Base-by-base conservation (phyloP, 257 asterid genomes). In the Solanum pimpinellifolium region DNA sequence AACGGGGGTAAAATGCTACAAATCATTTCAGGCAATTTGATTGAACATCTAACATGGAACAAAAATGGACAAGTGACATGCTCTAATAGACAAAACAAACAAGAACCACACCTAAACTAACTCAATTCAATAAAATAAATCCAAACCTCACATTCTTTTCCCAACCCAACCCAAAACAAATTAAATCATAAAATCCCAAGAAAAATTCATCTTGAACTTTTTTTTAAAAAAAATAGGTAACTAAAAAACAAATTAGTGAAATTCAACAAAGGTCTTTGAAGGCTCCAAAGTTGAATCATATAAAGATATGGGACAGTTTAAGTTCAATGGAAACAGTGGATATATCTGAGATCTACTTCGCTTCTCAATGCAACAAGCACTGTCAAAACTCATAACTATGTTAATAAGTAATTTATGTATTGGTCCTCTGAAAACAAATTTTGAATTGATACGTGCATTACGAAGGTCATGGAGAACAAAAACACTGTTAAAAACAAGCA, bases 251-350 rank as follows among this genome's bases (percentile, higher is more conserved):
- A 35, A 33, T 33, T 35, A 35, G 39, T 35, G 92, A 89, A 94
- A 96, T 89, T 96, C 98, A 89, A 96, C 98, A 69, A 91, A 88
- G 86, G 93, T 89, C 93, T 92, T 92, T 75, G 95, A 89, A 44
- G 93, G 94, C 88, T 94, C 98, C 78, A 93, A 92, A 84, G 92
- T 89, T 31, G 90, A 90, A 90, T 94, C 95, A 90, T 93, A 96
- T 86, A 87, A 90, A 88, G 94, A 93, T 91, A 93, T 92, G 70
- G 97, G 98, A 89, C 98, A 96, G 86, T 90, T 90, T 31, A 96
- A 88, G 90, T 96, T 56, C 5, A 56, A 56, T 11, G 21, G 23
- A 56, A 56, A 56, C 66, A 56, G 66, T 56, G 66, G 66, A 20
- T 56, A 20, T 56, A 56, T 56, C 25, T 56, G 66, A 56, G 66